Evolutionary conservation across 352 stramenopile genomes (phyloP), one percentile per base, ranked within the genome.

Genomic region (Saprolegnia diclina): DNA sequence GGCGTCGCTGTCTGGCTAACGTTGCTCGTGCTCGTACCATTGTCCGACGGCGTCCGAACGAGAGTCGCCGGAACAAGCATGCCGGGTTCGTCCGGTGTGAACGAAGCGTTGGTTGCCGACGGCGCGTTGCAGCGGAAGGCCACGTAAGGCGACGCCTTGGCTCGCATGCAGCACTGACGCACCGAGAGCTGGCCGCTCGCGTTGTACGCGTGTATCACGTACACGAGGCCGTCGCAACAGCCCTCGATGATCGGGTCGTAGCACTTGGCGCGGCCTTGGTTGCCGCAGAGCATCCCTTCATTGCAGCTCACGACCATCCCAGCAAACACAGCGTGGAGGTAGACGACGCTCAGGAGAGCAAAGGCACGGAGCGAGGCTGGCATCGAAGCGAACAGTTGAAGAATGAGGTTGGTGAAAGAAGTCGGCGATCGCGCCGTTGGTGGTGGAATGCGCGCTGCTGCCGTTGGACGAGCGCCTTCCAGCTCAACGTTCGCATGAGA

Each of bases 221-320:
- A 59, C 35, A 59, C 52, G 11, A 42, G 52, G 13, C 24, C 35
- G 19, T 59, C 52, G 35, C 52, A 59, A 10, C 52, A 59, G 13
- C 52, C 52, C 35, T 59, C 52, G 24, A 59, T n/a, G 19, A n/a
- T 1, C n/a, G 52, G 13, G 52, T 59, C 35, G 52, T 26, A 26
- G 52, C 52, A 59, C 35, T 59, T 59, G 35, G 24, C 24, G 24
- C 24, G 35, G 3, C 35, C 35, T 14, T n/a, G 24, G 13, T 59
- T 19, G 24, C 52, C 52, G 11, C 52, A 59, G 19, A 40, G 24
- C 35, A n/a, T n/a, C 16, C n/a, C 52, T 16, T 24, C 35, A 4
- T 59, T 2, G 35, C 52, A 59, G 35, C 19, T 14, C 3, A 59
- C 24, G 24, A 59, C n/a, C 52, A 59, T 42, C 19, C 35, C 24